Evolutionary conservation across 2,329 filamentous ascomycete species (phyloP).

Genomic region (Rhinocladiella similis): DNA sequence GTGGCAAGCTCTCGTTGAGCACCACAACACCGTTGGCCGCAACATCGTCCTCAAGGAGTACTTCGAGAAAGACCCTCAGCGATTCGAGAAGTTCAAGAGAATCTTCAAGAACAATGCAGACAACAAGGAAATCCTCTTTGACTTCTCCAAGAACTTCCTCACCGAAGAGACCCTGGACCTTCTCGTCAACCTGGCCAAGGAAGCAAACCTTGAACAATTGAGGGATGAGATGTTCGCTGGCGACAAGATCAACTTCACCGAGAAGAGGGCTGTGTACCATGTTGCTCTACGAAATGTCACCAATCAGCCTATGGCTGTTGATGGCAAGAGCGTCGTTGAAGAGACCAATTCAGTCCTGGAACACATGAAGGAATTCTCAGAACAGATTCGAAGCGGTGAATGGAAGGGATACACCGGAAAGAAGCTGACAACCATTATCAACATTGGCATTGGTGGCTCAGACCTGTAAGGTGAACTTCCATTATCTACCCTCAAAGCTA

Average conservation of each 20-base stretch:
- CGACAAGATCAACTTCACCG: constrained; percentile 99
- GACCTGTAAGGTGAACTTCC: constrained; percentile 72
- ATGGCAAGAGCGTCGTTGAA: constrained; percentile 90
- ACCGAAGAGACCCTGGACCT: constrained; percentile 88
- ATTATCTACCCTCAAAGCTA: constrained; percentile 23
- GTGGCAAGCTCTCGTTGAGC: constrained; percentile 88
- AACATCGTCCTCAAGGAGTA: constrained; percentile 90
- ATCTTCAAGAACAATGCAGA: constrained; percentile 79
- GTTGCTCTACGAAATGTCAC: constrained; percentile 86
- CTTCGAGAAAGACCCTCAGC: constrained; percentile 82
- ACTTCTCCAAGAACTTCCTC: constrained; percentile 99
- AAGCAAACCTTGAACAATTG: constrained; percentile 88
- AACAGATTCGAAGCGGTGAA: constrained; percentile 87
- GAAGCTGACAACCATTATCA: constrained; percentile 94
- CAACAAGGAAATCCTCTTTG: constrained; percentile 85
- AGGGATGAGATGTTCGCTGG: constrained; percentile 97
- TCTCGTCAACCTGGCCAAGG: constrained; percentile 84
- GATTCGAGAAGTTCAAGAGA: constrained; percentile 87
- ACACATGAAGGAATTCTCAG: constrained; percentile 98
- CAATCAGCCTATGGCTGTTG: constrained; percentile 78
- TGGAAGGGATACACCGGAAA: constrained; percentile 99
- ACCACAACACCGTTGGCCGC: constrained; percentile 83
- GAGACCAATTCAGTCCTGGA: constrained; percentile 87
- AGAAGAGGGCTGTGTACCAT: constrained; percentile 94
- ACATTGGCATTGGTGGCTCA: constrained; percentile 96